Base-by-base conservation (phyloP, 805 yeast genomes). In the Candida krabiensis region DNA sequence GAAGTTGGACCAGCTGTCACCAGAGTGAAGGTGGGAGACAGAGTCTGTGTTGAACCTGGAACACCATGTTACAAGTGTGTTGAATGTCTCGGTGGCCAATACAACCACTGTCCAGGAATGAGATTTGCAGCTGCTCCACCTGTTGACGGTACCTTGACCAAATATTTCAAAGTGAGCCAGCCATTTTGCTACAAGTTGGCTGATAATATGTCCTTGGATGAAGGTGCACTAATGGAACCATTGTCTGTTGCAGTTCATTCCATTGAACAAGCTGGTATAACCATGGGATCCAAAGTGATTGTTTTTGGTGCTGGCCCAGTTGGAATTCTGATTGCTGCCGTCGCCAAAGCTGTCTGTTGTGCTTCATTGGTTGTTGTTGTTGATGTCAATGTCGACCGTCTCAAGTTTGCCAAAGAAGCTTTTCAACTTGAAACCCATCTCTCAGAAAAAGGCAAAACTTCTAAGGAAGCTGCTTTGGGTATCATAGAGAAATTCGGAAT, bases 291-390 rank as follows among this genome's bases (percentile, higher is more conserved):
- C 2, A 43, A 41, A 3, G 81, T 79, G 3, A 58, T 78, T 32
- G 74, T 79, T 12, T 52, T 79, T 12, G 84, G 84, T 21, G 76
- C 79, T 19, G 85, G 85, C 4, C 81, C 83, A 16, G 78, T 79
- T 53, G 84, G 85, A 7, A 22, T 40, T 16, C 30, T 40, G 27
- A 35, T 35, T 8, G 56, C 73, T 23, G 75, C 41, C 7, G 44
- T 40, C 5, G 44, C 41, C 12, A 36, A 40, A 19, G 29, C 19
- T 30, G 44, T 38, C 5, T 37, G 41, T 25, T 29, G 35, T 33
- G 44, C 44, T 6, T 28, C 41, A 15, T n/a, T 26, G 28, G 44
- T 41, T 14, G 44, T 40, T 5, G 35, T 41, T 8, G 44, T 37
- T 3, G 44, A 41, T 25, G 38, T 41, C 25, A 37, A 37, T 30